A percentile compares a stretch with the other conserved stretches of the same genome.
phyloP scores from a whole-genome alignment of 2,329 filamentous ascomycete genomes.

The Colletotrichum destructivum region DNA sequence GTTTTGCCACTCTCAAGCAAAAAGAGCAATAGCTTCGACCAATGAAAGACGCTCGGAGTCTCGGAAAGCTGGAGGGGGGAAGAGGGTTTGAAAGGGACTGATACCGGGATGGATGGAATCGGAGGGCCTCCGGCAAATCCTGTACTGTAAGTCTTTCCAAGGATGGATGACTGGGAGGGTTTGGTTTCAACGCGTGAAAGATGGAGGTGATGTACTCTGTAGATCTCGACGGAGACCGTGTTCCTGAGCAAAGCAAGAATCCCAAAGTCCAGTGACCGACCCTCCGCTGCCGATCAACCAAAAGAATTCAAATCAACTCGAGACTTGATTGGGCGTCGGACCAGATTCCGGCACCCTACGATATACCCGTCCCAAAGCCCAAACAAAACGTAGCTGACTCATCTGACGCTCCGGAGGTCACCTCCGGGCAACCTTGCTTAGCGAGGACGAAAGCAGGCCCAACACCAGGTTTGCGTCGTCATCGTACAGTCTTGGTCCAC shows the following conservation, averaged over 20 bases:
- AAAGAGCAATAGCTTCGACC: not conserved
- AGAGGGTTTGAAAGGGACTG: no score
- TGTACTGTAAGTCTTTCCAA: not conserved
- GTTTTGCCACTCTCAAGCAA: not conserved
- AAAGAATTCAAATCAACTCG: not conserved
- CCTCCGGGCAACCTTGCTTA: conserved; percentile 21
- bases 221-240: not conserved
- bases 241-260: no score
- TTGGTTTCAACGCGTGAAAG: not conserved
- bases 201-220: not conserved
- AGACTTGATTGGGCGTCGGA: conserved; percentile 2
- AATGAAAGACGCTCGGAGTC: not conserved
- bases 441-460: conserved; percentile 31
- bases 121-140: not conserved
- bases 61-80: not conserved
- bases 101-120: no score
- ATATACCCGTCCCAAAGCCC: no score
- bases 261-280: no score
- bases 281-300: no score
- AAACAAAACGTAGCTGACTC: no score
- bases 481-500: conserved; percentile 21
- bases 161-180: not conserved
- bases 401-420: not conserved
- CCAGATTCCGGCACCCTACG: not conserved
- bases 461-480: conserved; percentile 5